Conservation (phyloP, 2,329 filamentous ascomycete species). For the Penicillium sumatraense region DNA sequence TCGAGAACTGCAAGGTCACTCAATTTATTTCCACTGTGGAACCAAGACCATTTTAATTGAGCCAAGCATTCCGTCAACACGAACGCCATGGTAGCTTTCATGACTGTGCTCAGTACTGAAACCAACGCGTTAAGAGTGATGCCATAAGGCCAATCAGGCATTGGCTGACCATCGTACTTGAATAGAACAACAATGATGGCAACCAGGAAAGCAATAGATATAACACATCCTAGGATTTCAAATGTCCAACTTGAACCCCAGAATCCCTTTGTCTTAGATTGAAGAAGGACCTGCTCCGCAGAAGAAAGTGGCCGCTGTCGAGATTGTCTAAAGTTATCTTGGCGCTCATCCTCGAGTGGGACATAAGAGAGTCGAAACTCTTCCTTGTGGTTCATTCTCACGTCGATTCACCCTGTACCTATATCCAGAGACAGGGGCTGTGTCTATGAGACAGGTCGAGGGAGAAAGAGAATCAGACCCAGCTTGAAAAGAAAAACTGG, state of each 20-base stretch:
- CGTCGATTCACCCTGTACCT: background rate
- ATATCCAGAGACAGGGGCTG: background rate
- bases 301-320: conserved; percentile 21
- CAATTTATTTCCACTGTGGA: conserved; percentile 29
- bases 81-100: conserved; percentile 37
- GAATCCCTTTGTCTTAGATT: conserved; percentile 15
- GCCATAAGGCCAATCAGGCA: conserved; percentile 38
- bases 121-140: conserved; percentile 40
- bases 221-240: conserved; percentile 26
- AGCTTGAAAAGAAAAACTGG: background rate
- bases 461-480: background rate
- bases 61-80: conserved; percentile 35
- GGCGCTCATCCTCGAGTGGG: background rate
- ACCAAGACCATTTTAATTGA: conserved; percentile 44
- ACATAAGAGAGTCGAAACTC: conserved; percentile 2
- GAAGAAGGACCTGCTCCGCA: conserved; percentile 18
- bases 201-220: conserved; percentile 38
- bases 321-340: background rate
- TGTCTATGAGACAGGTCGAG: background rate
- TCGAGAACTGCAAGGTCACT: conserved; percentile 39
- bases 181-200: conserved; percentile 40
- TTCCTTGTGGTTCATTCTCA: background rate
- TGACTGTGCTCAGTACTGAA: conserved; percentile 33
- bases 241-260: conserved; percentile 26
- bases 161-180: conserved; percentile 28